Evolutionary conservation across 2,329 filamentous ascomycete species (phyloP).

Genomic region (Elsinoe batatas): DNA sequence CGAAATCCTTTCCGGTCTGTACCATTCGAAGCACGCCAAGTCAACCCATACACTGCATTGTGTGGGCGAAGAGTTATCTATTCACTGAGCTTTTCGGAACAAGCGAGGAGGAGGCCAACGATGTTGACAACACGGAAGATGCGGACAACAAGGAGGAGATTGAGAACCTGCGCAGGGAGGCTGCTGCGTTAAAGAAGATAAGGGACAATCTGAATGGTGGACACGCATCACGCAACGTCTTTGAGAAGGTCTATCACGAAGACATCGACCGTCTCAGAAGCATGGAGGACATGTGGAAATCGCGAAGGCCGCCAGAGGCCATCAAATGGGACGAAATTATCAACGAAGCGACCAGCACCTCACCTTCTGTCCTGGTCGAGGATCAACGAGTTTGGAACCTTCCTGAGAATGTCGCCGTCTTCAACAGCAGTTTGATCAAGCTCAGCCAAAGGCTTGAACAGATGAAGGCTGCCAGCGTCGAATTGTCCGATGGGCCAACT

Average conservation of each 20-base stretch:
- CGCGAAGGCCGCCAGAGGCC: slow-evolving; percentile 60
- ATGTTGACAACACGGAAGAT: slow-evolving; percentile 71
- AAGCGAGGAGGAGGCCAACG: slow-evolving; percentile 73
- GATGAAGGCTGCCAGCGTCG: slow-evolving; percentile 43
- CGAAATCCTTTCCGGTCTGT: slow-evolving; percentile 90
- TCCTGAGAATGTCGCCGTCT: slow-evolving; percentile 74
- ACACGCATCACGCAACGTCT: slow-evolving; percentile 69
- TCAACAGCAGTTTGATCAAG: slow-evolving; percentile 71
- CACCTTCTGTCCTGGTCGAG: slow-evolving; percentile 28
- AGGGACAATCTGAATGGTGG: slow-evolving; percentile 68
- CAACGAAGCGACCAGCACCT: slow-evolving; percentile 29
- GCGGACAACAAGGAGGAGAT: slow-evolving; percentile 82
- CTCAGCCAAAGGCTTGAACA: slow-evolving; percentile 64
- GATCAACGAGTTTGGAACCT: slow-evolving; percentile 75
- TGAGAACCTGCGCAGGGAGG: slow-evolving; percentile 73
- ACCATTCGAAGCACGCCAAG: slow-evolving; percentile 94
- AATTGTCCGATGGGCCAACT: slow-evolving; percentile 17
- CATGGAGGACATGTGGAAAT: slow-evolving; percentile 97
- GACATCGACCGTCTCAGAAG: slow-evolving; percentile 74
- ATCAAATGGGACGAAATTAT: slow-evolving; percentile 58
- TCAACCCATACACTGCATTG: slow-evolving; percentile 96
- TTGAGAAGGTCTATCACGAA: slow-evolving; percentile 82
- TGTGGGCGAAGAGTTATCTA: slow-evolving; percentile 96
- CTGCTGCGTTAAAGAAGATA: slow-evolving; percentile 73
- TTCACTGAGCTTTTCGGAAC: slow-evolving; percentile 89